Evolutionary conservation across 345 rosid species (phyloP), one percentile per base, ranked within the genome.

Genomic region (Rubroshorea leprosula): DNA sequence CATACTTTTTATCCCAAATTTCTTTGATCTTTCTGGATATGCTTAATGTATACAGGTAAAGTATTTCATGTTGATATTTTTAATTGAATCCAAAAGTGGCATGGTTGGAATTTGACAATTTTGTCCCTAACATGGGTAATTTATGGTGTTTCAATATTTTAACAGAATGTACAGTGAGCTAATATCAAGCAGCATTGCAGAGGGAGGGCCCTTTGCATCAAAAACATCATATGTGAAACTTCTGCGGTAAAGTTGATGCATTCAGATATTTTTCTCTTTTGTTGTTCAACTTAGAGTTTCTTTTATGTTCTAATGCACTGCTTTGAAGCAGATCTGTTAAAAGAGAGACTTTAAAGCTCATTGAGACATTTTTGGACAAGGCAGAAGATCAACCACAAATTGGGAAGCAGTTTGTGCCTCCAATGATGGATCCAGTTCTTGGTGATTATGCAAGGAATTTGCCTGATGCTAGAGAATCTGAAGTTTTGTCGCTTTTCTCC

Each of bases 141-240:
- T 59, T 46, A 22, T 45, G 51, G 49, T 64, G 43, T 25, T 31
- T 39, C 26, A 53, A 62, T 11, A 55, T 68, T 74, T 66, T 67
- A 39, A 69, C 90, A 94, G 99, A 72, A 94, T 90, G 99, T 94
- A 94, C 78, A 94, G 99, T 58, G 99, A 94, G 80, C 99, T 94
- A 70, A 86, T 94, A 68, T 94, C 99, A 27, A 76, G 78, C 70
- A 87, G 75, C 79, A 90, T 94, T 73, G 85, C 99, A 6, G 85
- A 74, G 61, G 99, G 97, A 56, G 97, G 96, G 13, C 99, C 96
- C 16, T 85, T 41, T 74, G 95, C 91, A 49, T 94, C 99, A 27
- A 85, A 74, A 78, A 78, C 96, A 64, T 85, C 97, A 11, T 87
- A 74, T 73, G 99, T 94, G 53, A 90, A 94, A 70, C 95, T 94